Evolutionary conservation across 805 yeast genomes (phyloP).

Genomic region (Yarrowia deformans): DNA sequence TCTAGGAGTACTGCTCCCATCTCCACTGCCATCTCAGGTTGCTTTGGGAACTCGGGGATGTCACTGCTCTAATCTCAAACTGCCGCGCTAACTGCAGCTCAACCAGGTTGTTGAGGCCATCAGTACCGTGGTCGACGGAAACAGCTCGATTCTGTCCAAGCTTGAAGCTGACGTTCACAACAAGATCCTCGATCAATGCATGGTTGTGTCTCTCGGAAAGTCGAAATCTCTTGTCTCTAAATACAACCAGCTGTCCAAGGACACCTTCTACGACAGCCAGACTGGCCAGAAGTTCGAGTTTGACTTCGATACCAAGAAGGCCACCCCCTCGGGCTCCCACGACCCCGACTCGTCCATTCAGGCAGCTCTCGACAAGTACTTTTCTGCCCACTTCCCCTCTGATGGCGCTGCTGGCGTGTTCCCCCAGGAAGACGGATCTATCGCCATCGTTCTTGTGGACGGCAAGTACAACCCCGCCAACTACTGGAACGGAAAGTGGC

Average conservation of each 20-base stretch:
- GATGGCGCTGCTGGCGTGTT: constrained; percentile 57
- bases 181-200: constrained; percentile 54
- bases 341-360: constrained; percentile 12
- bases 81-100: constrained; percentile 44
- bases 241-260: constrained; percentile 58
- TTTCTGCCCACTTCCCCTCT: constrained; percentile 71
- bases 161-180: constrained; percentile 51
- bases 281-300: constrained; percentile 46
- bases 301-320: constrained; percentile 45
- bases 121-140: constrained; percentile 43
- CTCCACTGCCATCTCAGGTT: no score
- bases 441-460: constrained; percentile 67
- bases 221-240: constrained; percentile 55
- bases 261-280: constrained; percentile 60
- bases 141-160: constrained; percentile 50
- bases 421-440: constrained; percentile 49
- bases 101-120: constrained; percentile 53
- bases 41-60: no score
- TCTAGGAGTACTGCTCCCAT: no score
- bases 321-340: constrained; percentile 41
- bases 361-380: constrained; percentile 54
- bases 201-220: constrained; percentile 49
- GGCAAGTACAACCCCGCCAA: constrained; percentile 75
- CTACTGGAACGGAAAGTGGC: constrained; percentile 92
- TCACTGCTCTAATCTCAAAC: background rate